Evolutionary conservation across 352 stramenopile genomes (phyloP).

Genomic region (Phytopythium helicoides): DNA sequence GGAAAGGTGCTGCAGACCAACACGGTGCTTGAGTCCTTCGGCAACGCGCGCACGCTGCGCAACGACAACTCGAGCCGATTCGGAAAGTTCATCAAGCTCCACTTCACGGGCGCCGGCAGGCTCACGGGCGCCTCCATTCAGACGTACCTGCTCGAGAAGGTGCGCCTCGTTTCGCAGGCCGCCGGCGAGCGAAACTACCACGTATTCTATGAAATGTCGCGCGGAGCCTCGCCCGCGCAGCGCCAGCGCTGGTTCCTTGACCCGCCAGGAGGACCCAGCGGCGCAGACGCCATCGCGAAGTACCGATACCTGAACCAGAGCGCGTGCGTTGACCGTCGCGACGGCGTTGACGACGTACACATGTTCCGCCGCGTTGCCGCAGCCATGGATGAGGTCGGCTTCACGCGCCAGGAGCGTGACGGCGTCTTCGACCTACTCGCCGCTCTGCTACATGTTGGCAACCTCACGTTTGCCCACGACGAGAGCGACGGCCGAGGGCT

Average conservation of each 20-base stretch:
- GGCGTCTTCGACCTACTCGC: constrained; percentile 84
- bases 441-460: constrained; percentile 88
- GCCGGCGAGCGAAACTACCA: constrained; percentile 85
- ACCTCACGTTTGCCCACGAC: constrained; percentile 84
- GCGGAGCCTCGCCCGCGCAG: constrained; percentile 45
- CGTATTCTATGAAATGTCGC: constrained; percentile 85
- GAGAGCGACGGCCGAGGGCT: constrained; percentile 48
- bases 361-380: constrained; percentile 81
- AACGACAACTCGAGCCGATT: constrained; percentile 93
- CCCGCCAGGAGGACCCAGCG: constrained; percentile 45
- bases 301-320: constrained; percentile 88
- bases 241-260: constrained; percentile 65
- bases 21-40: constrained; percentile 88
- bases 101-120: constrained; percentile 71
- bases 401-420: constrained; percentile 65
- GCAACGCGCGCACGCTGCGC: constrained; percentile 83
- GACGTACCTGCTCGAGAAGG: constrained; percentile 95
- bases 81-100: constrained; percentile 92
- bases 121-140: constrained; percentile 87
- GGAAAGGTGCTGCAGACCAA: constrained; percentile 92
- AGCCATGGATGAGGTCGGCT: constrained; percentile 83
- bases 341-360: constrained; percentile 69
- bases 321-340: constrained; percentile 74
- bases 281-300: constrained; percentile 19
- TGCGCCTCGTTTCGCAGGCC: constrained; percentile 82